Conservation (phyloP, 2,329 filamentous ascomycete genomes). For the Allantophomopsis cytisporea region DNA sequence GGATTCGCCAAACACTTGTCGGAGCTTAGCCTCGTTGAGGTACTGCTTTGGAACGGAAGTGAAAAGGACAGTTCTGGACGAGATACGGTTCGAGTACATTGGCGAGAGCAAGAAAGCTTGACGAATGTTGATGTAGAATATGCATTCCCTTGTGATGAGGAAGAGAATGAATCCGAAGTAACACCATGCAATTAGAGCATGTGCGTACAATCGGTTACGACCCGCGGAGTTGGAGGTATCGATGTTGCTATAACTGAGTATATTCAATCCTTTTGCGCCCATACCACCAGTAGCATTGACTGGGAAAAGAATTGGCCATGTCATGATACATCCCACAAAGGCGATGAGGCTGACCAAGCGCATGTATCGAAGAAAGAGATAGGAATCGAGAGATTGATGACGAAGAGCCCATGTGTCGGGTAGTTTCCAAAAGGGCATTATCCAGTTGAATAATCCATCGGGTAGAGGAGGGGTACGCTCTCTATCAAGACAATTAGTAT, state of each 20-base stretch:
- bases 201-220: conserved; percentile 53
- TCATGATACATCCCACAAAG: conserved; percentile 71
- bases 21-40: conserved; percentile 61
- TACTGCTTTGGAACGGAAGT: conserved; percentile 72
- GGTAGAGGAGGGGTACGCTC: conserved; percentile 46
- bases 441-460: conserved; percentile 52
- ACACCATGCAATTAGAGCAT: conserved; percentile 66
- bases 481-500: conserved; percentile 18
- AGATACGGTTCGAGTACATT: conserved; percentile 71
- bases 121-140: conserved; percentile 85
- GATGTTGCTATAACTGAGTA: conserved; percentile 71
- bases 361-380: conserved; percentile 79
- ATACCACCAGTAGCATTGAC: conserved; percentile 75
- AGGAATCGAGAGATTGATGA: conserved; percentile 85
- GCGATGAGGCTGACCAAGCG: conserved; percentile 68
- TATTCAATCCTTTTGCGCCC: conserved; percentile 51
- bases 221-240: conserved; percentile 30
- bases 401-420: conserved; percentile 72
- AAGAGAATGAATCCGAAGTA: conserved; percentile 85
- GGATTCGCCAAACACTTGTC: conserved; percentile 67
- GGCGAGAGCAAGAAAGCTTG: conserved; percentile 87
- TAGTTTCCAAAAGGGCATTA: conserved; percentile 50
- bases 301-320: conserved; percentile 77
- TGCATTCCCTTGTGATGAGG: conserved; percentile 73
- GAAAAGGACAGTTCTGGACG: conserved; percentile 81